Base-by-base conservation (phyloP, 495 filamentous ascomycete species). In the Glonium stellatum region DNA sequence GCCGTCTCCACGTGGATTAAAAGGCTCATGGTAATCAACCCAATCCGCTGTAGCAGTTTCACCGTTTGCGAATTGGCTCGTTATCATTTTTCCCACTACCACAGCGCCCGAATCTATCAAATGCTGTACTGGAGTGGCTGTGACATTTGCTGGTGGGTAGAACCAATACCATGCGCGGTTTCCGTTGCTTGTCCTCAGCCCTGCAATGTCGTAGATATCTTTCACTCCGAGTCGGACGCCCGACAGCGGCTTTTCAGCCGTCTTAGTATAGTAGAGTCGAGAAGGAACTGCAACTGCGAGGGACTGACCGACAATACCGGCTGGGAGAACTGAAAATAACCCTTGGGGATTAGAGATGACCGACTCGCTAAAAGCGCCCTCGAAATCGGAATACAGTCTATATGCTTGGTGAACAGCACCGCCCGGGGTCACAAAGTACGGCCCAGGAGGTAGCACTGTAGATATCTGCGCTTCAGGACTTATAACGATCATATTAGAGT, bases 51-150 rank as follows among this genome's bases (percentile, higher is more conserved):
- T 82, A 1, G 78, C 72, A 53, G 64, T 66, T 60, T 81, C 82
- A 5, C 80, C 78, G 60, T 83, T 82, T 13, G 79, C 82, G 59
- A 85, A 85, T 62, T 82, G 79, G 15, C 75, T 78, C 0, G 78
- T 79, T 65, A 83, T 84, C 68, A 77, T 79, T 56, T 84, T 81
- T 6, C 83, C 84, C 8, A 87, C 77, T 1, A 86, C 66, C 5
- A 82, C 67, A 1, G 82, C 84, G 0, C 85, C 84, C 10, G 78
- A 76, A 63, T 82, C 79, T 31, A 88, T 72, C 12, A 87, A 73
- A n/a, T 73, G 69, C 56, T 83, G 77, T 0, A 87, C 74, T 6
- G 76, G 69, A 0, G 76, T 59, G 0, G 77, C 79, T 4, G 77
- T 84, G 1, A 54, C 66, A 13, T 70, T 77, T 22, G 70, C 70